Conservation (phyloP, 192 early-diverging fungal species). For the Oehlia diaphana region DNA sequence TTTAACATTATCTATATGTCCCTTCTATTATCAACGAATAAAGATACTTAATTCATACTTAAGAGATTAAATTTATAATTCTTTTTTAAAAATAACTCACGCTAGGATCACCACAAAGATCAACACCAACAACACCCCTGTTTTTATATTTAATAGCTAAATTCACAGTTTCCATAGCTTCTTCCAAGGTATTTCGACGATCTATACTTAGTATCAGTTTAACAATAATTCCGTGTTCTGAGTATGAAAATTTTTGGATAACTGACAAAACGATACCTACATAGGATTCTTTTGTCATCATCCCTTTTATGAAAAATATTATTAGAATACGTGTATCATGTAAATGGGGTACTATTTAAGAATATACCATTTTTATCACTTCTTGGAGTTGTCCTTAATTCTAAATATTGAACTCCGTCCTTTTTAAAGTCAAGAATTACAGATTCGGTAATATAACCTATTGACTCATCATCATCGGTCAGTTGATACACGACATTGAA, state of each 20-base stretch:
- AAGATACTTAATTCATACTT: neutral
- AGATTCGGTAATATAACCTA: slow-evolving; percentile 38
- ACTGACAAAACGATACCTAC: slow-evolving; percentile 39
- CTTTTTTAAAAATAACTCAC: slow-evolving; percentile 7
- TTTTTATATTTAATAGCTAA: slow-evolving; percentile 46
- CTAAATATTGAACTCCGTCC: slow-evolving; percentile 60
- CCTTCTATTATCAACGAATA: slow-evolving; percentile 27
- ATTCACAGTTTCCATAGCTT: slow-evolving; percentile 50
- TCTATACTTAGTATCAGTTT: slow-evolving; percentile 57
- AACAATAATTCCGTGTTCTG: slow-evolving; percentile 37
- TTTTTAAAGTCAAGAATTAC: slow-evolving; percentile 52
- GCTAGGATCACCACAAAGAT: slow-evolving; percentile 60
- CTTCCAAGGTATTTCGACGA: slow-evolving; percentile 46
- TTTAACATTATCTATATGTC: slow-evolving; percentile 40
- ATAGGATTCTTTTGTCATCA: slow-evolving; percentile 55
- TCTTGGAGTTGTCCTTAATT: slow-evolving; percentile 60
- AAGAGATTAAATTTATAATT: neutral
- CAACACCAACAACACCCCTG: slow-evolving; percentile 54
- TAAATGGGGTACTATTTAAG: neutral
- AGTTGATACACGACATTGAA: slow-evolving; percentile 59
- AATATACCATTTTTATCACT: slow-evolving; percentile 35
- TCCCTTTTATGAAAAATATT: slow-evolving; percentile 16
- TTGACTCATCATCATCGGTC: slow-evolving; percentile 45
- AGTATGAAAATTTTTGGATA: slow-evolving; percentile 28
- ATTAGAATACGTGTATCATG: neutral